Base-by-base conservation (phyloP, 345 rosid genomes). In the Turritis glabra region DNA sequence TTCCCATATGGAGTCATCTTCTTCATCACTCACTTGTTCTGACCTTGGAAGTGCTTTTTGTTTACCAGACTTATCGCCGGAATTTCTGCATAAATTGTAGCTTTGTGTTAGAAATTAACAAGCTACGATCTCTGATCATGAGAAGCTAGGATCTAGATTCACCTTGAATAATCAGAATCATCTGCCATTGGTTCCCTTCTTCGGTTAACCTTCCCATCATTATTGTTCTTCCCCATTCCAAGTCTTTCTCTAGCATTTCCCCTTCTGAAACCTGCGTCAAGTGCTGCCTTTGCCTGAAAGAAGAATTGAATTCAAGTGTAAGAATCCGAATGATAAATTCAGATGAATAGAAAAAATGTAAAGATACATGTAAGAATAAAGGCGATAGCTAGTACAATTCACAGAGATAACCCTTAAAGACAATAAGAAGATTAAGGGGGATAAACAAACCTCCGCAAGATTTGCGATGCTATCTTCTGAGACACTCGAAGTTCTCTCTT, bases 381-480 rank as follows among this genome's bases (percentile, higher is more conserved):
- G 21, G 64, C 2, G 11, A 33, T 1, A 33, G 9, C 38, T 27
- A 51, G 32, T 61, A 62, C 46, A 22, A 48, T 12, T 41, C 9
- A 57, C 12, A 35, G 44, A 35, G 23, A 50, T 7, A 27, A 22
- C 46, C 65, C 27, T n/a, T n/a, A 18, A 1, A 18, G 50, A 61
- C 7, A 43, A 56, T 19, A 25, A 37, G 17, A 55, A n/a, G n/a
- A 38, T 54, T 55, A 8, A 35, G 51, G 5, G 5, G 5, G 21
- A 25, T 52, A 19, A 60, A 40, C 25, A 56, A 53, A 94, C 98
- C 96, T 94, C 90, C 0, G 92, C 88, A 44, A 94, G 95, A 82
- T 94, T 94, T 66, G 79, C 22, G 37, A 91, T 86, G 77, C 98
- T 94, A 77, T 91, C 97, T 86, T 94, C 98, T 15, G 87, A 86